A percentile compares a stretch with the other conserved stretches of the same genome.
Evolutionary conservation across 306 rosid genomes (phyloP).

Genomic region (Cicer pinnatifidum): DNA sequence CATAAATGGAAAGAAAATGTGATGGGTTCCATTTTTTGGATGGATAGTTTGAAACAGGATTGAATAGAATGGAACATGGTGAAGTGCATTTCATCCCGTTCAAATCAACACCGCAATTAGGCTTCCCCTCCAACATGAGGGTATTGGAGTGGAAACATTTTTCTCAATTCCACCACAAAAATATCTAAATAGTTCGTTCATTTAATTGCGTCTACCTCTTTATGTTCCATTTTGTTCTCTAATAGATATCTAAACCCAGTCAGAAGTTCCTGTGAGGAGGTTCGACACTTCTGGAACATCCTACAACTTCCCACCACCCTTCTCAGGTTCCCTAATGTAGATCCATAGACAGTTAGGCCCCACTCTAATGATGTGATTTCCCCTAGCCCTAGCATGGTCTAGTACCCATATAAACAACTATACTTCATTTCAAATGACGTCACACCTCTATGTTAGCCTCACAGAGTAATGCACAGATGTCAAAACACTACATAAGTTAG

Average conservation of each 20-base stretch:
- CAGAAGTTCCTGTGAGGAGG: not conserved
- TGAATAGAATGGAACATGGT: slow-evolving; percentile 8
- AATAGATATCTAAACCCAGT: slow-evolving; percentile 7
- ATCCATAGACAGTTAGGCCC: slow-evolving; percentile 3
- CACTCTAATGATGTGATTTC: slow-evolving; percentile 4
- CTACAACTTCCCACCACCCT: slow-evolving; percentile 3
- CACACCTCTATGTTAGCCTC: slow-evolving; percentile 25
- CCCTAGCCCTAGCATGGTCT: not conserved
- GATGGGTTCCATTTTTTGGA: slow-evolving; percentile 8
- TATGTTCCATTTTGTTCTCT: not conserved
- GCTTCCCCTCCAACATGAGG: not conserved
- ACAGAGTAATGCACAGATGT: slow-evolving; percentile 24
- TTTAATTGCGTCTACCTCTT: not conserved
- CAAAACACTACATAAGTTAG: slow-evolving; percentile 23
- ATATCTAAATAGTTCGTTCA: slow-evolving; percentile 3
- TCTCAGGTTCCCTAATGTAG: not conserved
- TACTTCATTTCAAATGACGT: slow-evolving; percentile 31
- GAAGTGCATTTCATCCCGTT: not conserved
- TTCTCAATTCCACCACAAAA: not conserved
- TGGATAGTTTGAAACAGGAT: not conserved
- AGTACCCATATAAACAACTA: slow-evolving; percentile 4
- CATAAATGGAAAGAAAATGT: not conserved
- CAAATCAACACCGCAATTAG: not conserved
- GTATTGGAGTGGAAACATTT: not conserved
- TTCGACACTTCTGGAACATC: not conserved